Evolutionary conservation across 495 filamentous ascomycete species (phyloP), one percentile per base, ranked within the genome.

Genomic region (Neurospora sp.): DNA sequence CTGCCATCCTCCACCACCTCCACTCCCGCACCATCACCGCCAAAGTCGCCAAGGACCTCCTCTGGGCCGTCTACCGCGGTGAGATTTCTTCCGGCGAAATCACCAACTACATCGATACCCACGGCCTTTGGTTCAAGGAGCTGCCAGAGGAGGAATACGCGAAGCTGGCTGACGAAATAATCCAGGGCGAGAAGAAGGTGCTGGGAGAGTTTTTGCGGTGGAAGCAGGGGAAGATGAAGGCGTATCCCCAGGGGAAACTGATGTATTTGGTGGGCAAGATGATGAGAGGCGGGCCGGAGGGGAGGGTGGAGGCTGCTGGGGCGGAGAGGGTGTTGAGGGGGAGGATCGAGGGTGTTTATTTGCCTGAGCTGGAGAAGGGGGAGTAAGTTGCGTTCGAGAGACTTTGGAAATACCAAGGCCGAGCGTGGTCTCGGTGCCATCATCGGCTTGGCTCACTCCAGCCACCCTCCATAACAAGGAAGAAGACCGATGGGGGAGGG

Each of bases 241-340:
- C 61, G 0, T 85, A 89, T 69, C 84, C 81, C 5, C 83, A 86
- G 69, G 91, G 91, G 3, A 97, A 97, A 81, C 80, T 96, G 39
- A 91, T 90, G 76, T 98, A 90, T 81, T 89, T 98, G 74, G 90
- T 99, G 6, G 96, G 96, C 20, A 91, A 92, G 81, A 96, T 98
- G 92, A 93, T 99, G 87, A 86, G 88, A 68, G 82, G 83, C 42
- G 91, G 93, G 8, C 88, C 88, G 39, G 90, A 93, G 75, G 92
- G 94, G 41, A 90, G 88, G 6, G 89, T 97, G 40, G 90, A 96
- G 81, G 90, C 95, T 7, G 85, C 82, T 69, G 88, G 85, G 73
- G 96, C 93, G 0, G 90, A 92, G 83, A 83, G 81, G 73, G 82
- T 90, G 22, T 81, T 97, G 77, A 85, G 85, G 76, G 81, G 82